These are phyloP conservation scores for Malus hybrid DNA, from an alignment of 331 rosid species.

Conservation along the genomic window DNA sequence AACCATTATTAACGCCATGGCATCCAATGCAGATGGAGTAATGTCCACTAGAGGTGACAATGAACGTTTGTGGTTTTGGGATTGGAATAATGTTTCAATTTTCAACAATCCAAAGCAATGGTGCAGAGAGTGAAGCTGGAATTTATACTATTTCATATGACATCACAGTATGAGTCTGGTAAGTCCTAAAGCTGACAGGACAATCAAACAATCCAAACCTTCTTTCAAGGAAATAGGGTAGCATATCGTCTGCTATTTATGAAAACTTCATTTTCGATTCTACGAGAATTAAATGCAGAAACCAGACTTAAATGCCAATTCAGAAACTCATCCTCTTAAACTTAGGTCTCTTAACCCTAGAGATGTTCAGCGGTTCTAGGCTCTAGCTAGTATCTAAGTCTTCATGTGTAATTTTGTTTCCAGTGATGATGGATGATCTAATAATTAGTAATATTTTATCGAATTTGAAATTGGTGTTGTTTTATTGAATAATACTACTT, in stretches of 20 bases:
- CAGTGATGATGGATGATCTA: too few species aligned
- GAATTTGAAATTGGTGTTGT: too few species aligned
- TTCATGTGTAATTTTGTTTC: too few species aligned
- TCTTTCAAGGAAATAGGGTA: too few species aligned
- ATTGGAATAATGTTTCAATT: constrained; percentile 92
- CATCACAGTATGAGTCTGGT: constrained; percentile 70
- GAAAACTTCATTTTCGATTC: too few species aligned
- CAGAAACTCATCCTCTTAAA: constrained; percentile 83
- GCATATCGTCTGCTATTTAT: too few species aligned
- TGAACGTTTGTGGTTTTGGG: constrained; percentile 98
- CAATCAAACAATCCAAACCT: constrained; percentile 33
- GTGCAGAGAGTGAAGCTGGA: constrained; percentile 96
- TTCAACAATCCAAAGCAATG: constrained; percentile 81
- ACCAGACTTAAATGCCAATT: constrained; percentile 80
- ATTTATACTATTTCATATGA: constrained; percentile 76
- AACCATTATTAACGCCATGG: constrained; percentile 88
- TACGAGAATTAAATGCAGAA: constrained; percentile 47
- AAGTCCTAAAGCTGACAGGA: constrained; percentile 84
- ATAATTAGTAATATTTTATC: too few species aligned
- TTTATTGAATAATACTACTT: too few species aligned
- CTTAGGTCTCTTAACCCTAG: constrained; percentile 56
- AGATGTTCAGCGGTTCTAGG: constrained; percentile 74
- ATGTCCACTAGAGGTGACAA: constrained; percentile 95
- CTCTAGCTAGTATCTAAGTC: too few species aligned
- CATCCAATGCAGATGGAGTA: constrained; percentile 90